Conservation (phyloP, 1,284 basidiomycete genomes). For the Cryptococcus wingfieldii region DNA sequence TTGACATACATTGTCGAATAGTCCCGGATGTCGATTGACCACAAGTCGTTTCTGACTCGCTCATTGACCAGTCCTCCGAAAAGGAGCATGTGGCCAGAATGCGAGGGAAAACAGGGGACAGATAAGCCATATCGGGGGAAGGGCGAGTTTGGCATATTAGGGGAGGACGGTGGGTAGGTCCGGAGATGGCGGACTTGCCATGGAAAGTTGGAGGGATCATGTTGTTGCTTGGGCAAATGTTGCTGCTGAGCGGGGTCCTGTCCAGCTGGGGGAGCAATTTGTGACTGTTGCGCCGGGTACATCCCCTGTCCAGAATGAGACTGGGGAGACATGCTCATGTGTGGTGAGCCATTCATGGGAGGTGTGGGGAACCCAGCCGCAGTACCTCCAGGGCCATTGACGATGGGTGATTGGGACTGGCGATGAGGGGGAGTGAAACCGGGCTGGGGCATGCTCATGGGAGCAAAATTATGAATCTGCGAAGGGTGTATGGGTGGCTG, state of each 20-base stretch:
- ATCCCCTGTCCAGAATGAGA: no score
- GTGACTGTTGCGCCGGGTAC: no score
- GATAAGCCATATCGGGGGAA: conserved; percentile 98
- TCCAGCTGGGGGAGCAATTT: neutral
- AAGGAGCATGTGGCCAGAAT: conserved; percentile 85
- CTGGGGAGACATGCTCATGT: neutral
- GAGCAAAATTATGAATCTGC: neutral
- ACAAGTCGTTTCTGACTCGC: conserved; percentile 87
- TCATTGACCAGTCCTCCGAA: conserved; percentile 97
- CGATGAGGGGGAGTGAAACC: neutral
- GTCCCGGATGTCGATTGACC: conserved; percentile 77
- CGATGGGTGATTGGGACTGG: neutral
- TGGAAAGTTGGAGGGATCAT: conserved; percentile 17
- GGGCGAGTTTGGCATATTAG: conserved; percentile 52
- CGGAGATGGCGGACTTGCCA: conserved; percentile 29
- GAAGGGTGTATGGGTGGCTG: no score
- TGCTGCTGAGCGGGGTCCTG: neutral
- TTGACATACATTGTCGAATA: conserved; percentile 72
- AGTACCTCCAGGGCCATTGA: neutral
- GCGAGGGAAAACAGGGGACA: conserved; percentile 76
- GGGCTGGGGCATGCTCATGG: neutral
- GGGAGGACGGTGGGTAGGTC: conserved; percentile 22
- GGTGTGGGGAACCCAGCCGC: neutral
- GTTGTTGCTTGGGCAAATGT: neutral
- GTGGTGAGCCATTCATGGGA: neutral